A percentile compares a stretch with the other conserved stretches of the same genome.
Conservation (phyloP, 441 rosid species). For the Populus hybrid region DNA sequence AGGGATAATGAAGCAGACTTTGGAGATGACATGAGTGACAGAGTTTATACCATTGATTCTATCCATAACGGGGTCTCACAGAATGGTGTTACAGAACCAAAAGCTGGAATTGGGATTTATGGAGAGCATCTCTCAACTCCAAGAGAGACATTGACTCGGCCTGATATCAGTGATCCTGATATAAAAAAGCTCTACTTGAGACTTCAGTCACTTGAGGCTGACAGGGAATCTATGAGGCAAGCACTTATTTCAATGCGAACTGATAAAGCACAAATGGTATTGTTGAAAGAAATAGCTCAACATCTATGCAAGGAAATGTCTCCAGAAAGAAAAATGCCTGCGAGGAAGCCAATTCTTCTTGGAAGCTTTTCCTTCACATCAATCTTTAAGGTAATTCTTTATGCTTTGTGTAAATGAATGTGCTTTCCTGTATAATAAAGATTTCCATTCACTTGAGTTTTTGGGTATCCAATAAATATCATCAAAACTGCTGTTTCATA, state of each 20-base stretch:
- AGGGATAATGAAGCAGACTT: conserved; percentile 48
- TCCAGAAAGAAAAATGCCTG: conserved; percentile 51
- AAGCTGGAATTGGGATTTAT: conserved; percentile 40
- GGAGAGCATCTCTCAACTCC: conserved; percentile 53
- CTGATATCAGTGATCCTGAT: conserved; percentile 64
- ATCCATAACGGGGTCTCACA: conserved; percentile 42
- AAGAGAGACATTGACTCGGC: conserved; percentile 38
- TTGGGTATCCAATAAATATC: neutral
- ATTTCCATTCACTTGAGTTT: neutral
- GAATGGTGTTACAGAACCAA: conserved; percentile 30
- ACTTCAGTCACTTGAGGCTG: conserved; percentile 97
- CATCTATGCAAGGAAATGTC: conserved; percentile 72
- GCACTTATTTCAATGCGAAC: conserved; percentile 93
- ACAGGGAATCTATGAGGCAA: conserved; percentile 98
- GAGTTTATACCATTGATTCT: conserved; percentile 90
- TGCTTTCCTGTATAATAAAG: neutral
- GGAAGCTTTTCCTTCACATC: conserved; percentile 56
- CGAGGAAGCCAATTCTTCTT: conserved; percentile 44
- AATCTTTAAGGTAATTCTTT: conserved; percentile 60
- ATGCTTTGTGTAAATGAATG: neutral
- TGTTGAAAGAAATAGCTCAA: conserved; percentile 95
- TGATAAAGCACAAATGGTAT: conserved; percentile 82
- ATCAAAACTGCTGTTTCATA: neutral
- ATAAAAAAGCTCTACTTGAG: conserved; percentile 81
- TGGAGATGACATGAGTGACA: conserved; percentile 76